Evolutionary conservation across 2,329 filamentous ascomycete genomes (phyloP), one percentile per base, ranked within the genome.

Genomic region (Acephala macrosclerotiorum): DNA sequence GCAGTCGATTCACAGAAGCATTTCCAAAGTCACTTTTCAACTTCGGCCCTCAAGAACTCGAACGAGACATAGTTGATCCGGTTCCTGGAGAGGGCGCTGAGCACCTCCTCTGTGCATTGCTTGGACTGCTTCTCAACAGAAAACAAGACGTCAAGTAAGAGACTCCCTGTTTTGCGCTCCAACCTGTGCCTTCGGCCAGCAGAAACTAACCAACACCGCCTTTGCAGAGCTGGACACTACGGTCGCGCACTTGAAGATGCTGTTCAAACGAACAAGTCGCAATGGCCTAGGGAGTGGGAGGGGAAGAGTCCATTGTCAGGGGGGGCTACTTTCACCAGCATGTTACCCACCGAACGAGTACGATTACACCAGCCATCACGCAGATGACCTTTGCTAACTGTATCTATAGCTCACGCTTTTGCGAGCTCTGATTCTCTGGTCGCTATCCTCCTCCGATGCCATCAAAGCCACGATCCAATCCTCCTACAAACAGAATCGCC

Each of bases 71-170:
- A 60, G 88, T 90, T 67, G 92, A 95, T 77, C 81, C 85, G 58
- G 81, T 90, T 25, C 94, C 95, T 2, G 93, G 94, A 73, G 90
- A 96, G 75, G 90, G 94, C 75, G 90, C 92, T 56, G 95, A 98
- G 82, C 87, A 90, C 72, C 88, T 99, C 65, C 84, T 99, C 29
- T 99, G 96, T 83, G 94, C 94, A 68, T 81, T 99, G 71, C 83
- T 99, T 53, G 90, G 92, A 36, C 84, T 99, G 73, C 87, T 97
- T 63, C 84, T 99, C 75, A 99, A 99, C 80, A 90, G 96, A 79
- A 98, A 99, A 84, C 97, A 99, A 78, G 94, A 97, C 81, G 92
- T 98, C 77, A 97, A 99, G 96, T 98, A 87, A 80, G 93, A 82
- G 71, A 47, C 33, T 40, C 64, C 16, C 25, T 35, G 25, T 38